These are phyloP conservation scores for Coprinellus micaceus DNA, from an alignment of 768 basidiomycete genomes.

Conservation along the genomic window DNA sequence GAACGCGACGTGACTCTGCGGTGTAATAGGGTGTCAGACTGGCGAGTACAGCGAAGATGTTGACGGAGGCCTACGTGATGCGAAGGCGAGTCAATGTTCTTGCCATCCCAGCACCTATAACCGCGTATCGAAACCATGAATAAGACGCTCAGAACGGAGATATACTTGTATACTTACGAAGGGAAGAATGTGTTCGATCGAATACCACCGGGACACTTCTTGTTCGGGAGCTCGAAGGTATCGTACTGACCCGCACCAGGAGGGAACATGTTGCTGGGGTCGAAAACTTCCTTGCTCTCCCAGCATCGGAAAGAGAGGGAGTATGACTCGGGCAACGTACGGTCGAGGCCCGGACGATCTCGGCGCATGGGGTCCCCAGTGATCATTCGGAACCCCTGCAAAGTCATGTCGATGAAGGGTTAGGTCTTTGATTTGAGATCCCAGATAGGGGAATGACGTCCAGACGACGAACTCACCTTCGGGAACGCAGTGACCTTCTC, in stretches of 20 bases:
- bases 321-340: neutral
- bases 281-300: neutral
- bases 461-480: neutral
- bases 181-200: slow-evolving; percentile 1
- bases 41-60: too few species aligned
- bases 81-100: neutral
- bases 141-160: neutral
- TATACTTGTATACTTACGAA: neutral
- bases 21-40: neutral
- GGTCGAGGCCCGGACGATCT: neutral
- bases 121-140: neutral
- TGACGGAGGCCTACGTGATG: neutral
- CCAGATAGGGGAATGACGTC: too few species aligned
- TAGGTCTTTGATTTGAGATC: too few species aligned
- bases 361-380: neutral
- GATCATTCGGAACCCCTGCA: slow-evolving; percentile 4
- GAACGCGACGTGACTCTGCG: neutral
- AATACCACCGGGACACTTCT: slow-evolving; percentile 3
- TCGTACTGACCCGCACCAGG: slow-evolving; percentile 4
- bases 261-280: slow-evolving; percentile 1
- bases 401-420: neutral
- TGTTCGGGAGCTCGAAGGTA: slow-evolving; percentile 2
- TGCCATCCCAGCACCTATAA: slow-evolving; percentile 1
- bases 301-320: slow-evolving; percentile 1
- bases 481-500: slow-evolving; percentile 5